Evolutionary conservation across 108 stramenopile species (phyloP), one percentile per base, ranked within the genome.

Genomic region (Nitzschia inconspicua): DNA sequence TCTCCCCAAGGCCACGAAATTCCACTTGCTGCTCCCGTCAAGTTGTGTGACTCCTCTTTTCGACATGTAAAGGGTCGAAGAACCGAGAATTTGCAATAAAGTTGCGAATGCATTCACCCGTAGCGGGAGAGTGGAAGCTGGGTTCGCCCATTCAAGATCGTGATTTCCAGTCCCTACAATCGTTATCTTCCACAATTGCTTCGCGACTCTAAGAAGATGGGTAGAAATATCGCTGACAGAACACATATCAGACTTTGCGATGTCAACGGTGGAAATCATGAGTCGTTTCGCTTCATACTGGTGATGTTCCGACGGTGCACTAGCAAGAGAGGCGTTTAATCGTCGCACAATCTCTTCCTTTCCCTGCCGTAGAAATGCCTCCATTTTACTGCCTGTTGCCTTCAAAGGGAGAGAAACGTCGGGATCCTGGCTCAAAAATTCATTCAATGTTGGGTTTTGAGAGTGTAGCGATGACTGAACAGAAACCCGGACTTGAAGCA

Each of bases 391-490:
- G 3, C 26, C 34, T 35, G 13, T 59, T 13, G 13, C 34, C 34
- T 44, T 23, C 6, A 60, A 26, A 67, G 72, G 57, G 60, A 77
- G 44, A 53, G 69, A 47, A 63, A 69, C 39, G 31, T 60, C 64
- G 14, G 65, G 44, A 39, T 78, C 77, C 26, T 78, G 60, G 19
- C 71, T 74, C 47, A 78, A 69, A 61, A 73, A 87, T 63, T 67
- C 82, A 52, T 50, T 72, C 58, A 65, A 60, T 32, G 77, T 70
- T 51, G 73, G 70, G 57, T 89, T 88, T 62, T 94, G 93, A 20
- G 84, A 73, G 60, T 93, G 92, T 11, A 93, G 64, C 5, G 88
- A 86, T n/a, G 93, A 81, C 26, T 86, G 72, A 5, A 85, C 86
- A 26, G 86, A 52, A 28, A 86, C 67, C 31, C 75, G 71, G 22